These are phyloP conservation scores for Podila horticola DNA, from an alignment of 192 early-diverging fungal species.

Conservation along the genomic window DNA sequence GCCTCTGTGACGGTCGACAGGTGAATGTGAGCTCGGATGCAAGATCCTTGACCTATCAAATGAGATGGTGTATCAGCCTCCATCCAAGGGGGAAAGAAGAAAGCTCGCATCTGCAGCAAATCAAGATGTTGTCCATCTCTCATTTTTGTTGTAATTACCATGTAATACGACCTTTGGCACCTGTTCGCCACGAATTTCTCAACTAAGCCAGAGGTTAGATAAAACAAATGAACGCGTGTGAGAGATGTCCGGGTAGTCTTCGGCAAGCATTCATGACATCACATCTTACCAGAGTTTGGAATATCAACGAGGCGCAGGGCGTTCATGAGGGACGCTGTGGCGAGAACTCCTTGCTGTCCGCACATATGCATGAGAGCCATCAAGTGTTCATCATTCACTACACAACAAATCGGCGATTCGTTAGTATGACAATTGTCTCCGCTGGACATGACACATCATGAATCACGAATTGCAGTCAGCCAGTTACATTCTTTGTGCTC, in stretches of 20 bases:
- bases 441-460: too few species aligned
- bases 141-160: conserved; percentile 10
- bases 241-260: not conserved
- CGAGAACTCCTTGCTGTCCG: conserved; percentile 14
- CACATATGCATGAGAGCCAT: conserved; percentile 33
- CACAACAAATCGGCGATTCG: too few species aligned
- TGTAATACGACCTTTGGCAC: conserved; percentile 19
- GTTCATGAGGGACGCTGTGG: conserved; percentile 18
- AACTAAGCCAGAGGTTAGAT: conserved; percentile 10
- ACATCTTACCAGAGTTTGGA: conserved; percentile 12
- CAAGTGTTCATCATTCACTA: conserved; percentile 37
- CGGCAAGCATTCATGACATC: not conserved
- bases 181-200: conserved; percentile 14
- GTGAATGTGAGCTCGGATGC: conserved; percentile 10
- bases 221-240: not conserved
- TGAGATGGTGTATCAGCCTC: not conserved
- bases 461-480: too few species aligned
- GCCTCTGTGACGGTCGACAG: conserved; percentile 24
- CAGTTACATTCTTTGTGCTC: conserved; percentile 6
- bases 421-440: too few species aligned
- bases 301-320: conserved; percentile 45
- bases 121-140: not conserved
- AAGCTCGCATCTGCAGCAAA: not conserved
- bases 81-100: not conserved
- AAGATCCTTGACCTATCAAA: conserved; percentile 32